Conservation (phyloP, 148 eudicot genomes). For the Chenopodium formosanum region DNA sequence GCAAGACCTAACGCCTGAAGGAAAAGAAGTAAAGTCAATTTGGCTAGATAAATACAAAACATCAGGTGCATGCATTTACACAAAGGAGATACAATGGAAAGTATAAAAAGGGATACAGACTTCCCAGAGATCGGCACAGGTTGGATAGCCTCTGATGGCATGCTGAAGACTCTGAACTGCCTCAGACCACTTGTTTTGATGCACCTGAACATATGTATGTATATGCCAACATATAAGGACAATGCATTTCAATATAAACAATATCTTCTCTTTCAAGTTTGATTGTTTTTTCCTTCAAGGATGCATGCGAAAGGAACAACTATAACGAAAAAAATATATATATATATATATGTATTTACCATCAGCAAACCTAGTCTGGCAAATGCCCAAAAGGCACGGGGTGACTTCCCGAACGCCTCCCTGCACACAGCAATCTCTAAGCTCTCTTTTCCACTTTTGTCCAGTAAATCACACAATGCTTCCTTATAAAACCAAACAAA, state of each 20-base stretch:
- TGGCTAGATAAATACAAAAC: constrained; percentile 1
- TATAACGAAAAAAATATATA: neutral
- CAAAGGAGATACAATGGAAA: neutral
- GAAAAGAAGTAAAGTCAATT: constrained; percentile 7
- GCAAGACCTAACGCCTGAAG: constrained; percentile 81
- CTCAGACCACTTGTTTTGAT: constrained; percentile 83
- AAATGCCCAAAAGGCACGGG: constrained; percentile 95
- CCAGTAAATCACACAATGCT: constrained; percentile 78
- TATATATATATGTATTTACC: constrained; percentile 36
- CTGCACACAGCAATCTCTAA: constrained; percentile 75
- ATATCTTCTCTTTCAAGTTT: too few relatives aligned
- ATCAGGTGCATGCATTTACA: neutral
- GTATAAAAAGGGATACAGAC: constrained; percentile 40
- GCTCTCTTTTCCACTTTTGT: constrained; percentile 72
- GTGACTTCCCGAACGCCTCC: constrained; percentile 82
- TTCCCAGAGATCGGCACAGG: constrained; percentile 93
- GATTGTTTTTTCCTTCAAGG: neutral
- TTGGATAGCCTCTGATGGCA: constrained; percentile 86
- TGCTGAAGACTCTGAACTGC: constrained; percentile 89
- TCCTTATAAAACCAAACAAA: constrained; percentile 44
- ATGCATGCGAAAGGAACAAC: neutral
- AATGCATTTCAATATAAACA: neutral
- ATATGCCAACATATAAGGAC: neutral
- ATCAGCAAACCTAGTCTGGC: constrained; percentile 77
- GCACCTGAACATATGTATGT: constrained; percentile 39